Conservation (phyloP, 2,329 filamentous ascomycete genomes). For the Colletotrichum sp. region DNA sequence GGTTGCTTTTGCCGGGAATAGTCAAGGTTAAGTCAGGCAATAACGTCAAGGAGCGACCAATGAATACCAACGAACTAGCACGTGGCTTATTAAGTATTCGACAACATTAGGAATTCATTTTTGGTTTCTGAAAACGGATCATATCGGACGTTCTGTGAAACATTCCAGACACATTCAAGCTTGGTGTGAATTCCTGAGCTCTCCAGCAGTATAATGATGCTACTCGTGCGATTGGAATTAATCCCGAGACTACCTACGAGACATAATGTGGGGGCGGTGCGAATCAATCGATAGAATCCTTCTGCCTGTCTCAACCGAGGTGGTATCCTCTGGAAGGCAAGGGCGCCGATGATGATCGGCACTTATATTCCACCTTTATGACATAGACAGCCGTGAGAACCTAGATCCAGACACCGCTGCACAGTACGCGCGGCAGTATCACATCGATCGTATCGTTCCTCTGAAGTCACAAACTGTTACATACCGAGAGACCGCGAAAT, state of each 20-base stretch:
- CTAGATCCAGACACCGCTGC: background rate
- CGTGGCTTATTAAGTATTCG: background rate
- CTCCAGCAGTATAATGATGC: background rate
- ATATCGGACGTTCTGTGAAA: rapidly evolving
- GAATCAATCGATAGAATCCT: background rate
- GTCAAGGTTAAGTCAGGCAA: background rate
- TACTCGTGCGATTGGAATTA: background rate
- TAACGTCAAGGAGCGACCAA: background rate
- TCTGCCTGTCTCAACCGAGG: background rate
- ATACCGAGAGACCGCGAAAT: background rate
- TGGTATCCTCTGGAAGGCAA: background rate
- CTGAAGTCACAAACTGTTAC: background rate
- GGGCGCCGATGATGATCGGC: background rate
- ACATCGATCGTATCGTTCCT: background rate
- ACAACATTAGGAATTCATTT: background rate
- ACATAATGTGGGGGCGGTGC: background rate
- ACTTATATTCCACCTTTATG: background rate
- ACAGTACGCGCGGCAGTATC: background rate
- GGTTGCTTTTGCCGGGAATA: background rate
- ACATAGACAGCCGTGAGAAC: background rate
- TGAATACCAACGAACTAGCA: background rate
- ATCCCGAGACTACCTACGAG: background rate
- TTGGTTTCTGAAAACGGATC: background rate
- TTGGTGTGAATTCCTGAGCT: rapidly evolving
- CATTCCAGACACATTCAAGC: rapidly evolving